Evolutionary conservation across 306 rosid species (phyloP).

Genomic region (Vachellia collinsii): DNA sequence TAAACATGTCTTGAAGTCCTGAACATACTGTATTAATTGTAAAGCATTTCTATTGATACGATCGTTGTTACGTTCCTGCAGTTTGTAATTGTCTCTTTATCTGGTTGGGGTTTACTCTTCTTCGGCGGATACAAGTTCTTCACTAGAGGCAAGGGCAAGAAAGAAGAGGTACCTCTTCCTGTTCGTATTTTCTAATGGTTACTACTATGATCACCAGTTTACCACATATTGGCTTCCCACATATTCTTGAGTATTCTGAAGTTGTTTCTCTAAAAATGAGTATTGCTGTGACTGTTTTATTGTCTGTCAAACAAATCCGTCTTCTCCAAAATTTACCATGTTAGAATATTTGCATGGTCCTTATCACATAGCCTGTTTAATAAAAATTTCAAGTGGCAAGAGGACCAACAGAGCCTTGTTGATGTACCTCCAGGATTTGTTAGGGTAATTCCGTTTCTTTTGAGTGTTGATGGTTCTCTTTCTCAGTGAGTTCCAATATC

Average conservation of each 20-base stretch:
- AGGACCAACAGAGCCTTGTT: constrained; percentile 6
- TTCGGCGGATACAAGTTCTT: constrained; percentile 65
- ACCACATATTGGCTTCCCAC: constrained; percentile 25
- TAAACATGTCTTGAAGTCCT: constrained; percentile 34
- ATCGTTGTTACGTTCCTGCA: constrained; percentile 47
- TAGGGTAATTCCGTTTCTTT: constrained; percentile 11
- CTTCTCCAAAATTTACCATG: not conserved
- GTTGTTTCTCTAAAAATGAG: constrained; percentile 23
- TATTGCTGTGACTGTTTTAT: constrained; percentile 16
- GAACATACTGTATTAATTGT: constrained; percentile 4
- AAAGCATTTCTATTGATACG: constrained; percentile 26
- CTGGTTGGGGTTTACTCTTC: constrained; percentile 85
- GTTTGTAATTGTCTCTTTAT: constrained; percentile 80
- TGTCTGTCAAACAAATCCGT: constrained; percentile 8
- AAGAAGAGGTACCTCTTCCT: constrained; percentile 76
- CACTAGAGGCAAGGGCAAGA: constrained; percentile 75
- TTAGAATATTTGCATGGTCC: not conserved
- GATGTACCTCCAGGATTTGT: constrained; percentile 16
- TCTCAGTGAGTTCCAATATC: constrained; percentile 19
- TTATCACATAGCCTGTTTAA: constrained; percentile 5
- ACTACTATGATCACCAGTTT: constrained; percentile 8
- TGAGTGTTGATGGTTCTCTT: constrained; percentile 8
- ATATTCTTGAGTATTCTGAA: not conserved
- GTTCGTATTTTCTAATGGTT: not conserved
- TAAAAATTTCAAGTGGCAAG: constrained; percentile 1